Base-by-base conservation (phyloP, 2,329 filamentous ascomycete species). In the Decorospora gaudefroyi region DNA sequence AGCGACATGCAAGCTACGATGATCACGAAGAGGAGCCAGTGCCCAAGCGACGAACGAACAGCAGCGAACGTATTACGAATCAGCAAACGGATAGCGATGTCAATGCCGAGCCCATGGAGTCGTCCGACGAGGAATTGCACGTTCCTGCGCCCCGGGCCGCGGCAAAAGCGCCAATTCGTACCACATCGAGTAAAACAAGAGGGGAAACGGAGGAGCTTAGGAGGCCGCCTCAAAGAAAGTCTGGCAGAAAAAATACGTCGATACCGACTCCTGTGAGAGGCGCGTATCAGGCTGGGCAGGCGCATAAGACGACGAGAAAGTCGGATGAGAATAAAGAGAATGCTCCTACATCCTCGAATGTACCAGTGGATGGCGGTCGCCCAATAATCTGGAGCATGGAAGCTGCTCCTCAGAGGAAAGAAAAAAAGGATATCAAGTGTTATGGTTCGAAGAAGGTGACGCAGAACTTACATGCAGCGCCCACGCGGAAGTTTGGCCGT, bases 1-100 rank as follows among this genome's bases (percentile, higher is more conserved):
- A 64, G 41, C 53, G 53, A 18, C 69, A 75, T 55, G 72, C 71
- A 12, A 62, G 49, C 4, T 42, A 57, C 4, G 57, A 70, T 1
- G 65, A 74, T 32, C 71, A 74, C 36, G 64, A 68, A 17, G 62
- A n/a, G n/a, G n/a, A 69, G 17, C 47, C 50, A 15, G 16, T 33
- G 6, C 21, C 31, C 15, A 49, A 51, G 41, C 34, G 45, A 36
- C 33, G 38, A 27, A 41, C 41, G 7, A 29, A 33, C 4, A 16
- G n/a, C 5, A 13, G 19, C 6, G 18, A 9, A 18, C 6, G 27
- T 8, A 13, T 32, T 18, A 25, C 4, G 23, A 34, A 34, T 7
- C 10, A 36, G 27, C 27, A 37, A 6, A 32, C 32, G 51, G 13
- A 47, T 53, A 13, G 35, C 46, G 16, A 45, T 17, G 16, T 63